Conservation (phyloP, 2,329 filamentous ascomycete genomes). For the Calycina marina region DNA sequence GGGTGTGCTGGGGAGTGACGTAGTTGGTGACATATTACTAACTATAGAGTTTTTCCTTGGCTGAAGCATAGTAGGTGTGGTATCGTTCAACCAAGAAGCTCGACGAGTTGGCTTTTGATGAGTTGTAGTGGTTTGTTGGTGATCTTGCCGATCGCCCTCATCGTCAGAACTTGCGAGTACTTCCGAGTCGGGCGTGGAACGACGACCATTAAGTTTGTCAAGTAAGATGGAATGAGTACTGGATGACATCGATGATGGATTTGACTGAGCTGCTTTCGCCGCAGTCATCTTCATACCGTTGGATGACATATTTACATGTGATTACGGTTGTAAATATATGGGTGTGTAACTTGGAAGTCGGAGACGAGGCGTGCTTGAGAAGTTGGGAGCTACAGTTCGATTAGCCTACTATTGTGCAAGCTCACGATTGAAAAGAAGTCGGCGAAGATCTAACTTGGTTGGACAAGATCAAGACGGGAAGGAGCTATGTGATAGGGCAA, state of each 20-base stretch:
- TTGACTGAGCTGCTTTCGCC: constrained; percentile 32
- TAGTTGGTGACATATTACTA: constrained; percentile 61
- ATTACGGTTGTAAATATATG: not conserved
- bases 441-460: too few relatives aligned
- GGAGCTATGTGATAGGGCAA: too few relatives aligned
- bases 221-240: constrained; percentile 51
- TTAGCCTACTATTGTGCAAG: too few relatives aligned
- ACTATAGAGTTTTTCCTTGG: constrained; percentile 66
- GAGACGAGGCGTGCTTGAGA: not conserved
- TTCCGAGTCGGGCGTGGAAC: constrained; percentile 87
- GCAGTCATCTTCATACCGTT: constrained; percentile 10
- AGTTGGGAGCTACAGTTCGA: too few relatives aligned
- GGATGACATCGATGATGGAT: constrained; percentile 32
- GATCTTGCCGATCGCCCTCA: constrained; percentile 54
- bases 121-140: constrained; percentile 31
- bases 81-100: constrained; percentile 78
- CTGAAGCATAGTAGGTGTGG: constrained; percentile 45
- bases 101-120: constrained; percentile 52
- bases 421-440: too few relatives aligned
- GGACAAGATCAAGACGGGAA: too few relatives aligned
- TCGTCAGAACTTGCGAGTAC: constrained; percentile 90
- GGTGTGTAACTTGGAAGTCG: not conserved
- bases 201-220: constrained; percentile 64
- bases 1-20: constrained; percentile 70
- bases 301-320: constrained; percentile 15